Evolutionary conservation across 139 green algal species (phyloP).

Genomic region (Volvox reticuliferus): DNA sequence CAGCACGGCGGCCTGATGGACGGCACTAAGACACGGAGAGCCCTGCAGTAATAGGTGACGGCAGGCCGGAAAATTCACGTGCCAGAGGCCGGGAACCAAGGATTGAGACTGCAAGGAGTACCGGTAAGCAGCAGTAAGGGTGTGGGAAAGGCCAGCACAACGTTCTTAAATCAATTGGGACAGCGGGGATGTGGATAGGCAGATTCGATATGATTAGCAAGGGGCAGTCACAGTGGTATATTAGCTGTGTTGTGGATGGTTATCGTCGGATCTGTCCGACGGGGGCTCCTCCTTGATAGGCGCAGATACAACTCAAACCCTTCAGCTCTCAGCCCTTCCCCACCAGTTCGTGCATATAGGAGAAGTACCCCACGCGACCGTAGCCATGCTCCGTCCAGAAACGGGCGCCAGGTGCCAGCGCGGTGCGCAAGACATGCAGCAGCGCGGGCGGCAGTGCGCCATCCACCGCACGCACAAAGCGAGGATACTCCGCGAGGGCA

Average conservation of each 20-base stretch:
- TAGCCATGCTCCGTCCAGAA: conserved; percentile 63
- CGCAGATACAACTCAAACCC: no score
- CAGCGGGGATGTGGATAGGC: no score
- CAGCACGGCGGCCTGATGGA: conserved; percentile 51
- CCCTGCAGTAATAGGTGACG: background rate
- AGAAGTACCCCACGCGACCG: conserved; percentile 62
- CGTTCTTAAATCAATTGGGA: no score
- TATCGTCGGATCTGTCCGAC: no score
- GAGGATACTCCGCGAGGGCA: background rate
- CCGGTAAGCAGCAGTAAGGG: no score
- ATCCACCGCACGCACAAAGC: conserved; percentile 44
- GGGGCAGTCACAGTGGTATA: no score
- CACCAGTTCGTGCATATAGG: conserved; percentile 62
- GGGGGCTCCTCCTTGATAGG: no score
- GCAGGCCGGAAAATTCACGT: no score
- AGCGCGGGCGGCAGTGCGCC: conserved; percentile 42
- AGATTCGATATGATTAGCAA: no score
- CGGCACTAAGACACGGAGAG: conserved; percentile 19
- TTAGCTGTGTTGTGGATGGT: background rate
- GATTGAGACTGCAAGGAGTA: no score
- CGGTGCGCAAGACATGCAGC: conserved; percentile 50
- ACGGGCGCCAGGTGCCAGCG: conserved; percentile 36
- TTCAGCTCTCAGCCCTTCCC: background rate
- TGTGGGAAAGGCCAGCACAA: no score
- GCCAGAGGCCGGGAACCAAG: no score